Evolutionary conservation across 345 rosid species (phyloP).

Genomic region (Euphorbia pulcherrima): DNA sequence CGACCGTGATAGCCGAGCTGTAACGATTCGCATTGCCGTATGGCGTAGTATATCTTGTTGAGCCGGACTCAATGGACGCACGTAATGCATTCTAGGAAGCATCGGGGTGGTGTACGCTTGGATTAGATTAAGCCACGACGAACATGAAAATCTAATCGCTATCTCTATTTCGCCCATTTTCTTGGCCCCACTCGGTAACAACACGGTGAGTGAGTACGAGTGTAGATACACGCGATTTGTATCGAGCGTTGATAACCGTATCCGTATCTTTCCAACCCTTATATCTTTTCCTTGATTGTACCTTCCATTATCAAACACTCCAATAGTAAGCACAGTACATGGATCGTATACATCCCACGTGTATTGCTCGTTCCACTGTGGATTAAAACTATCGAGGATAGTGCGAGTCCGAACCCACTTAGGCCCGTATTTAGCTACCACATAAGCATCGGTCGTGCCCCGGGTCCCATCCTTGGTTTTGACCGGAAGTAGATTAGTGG

Average conservation of each 20-base stretch:
- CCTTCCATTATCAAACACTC: constrained; percentile 73
- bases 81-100: constrained; percentile 82
- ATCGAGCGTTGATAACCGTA: constrained; percentile 77
- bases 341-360: constrained; percentile 91
- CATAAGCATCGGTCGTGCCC: constrained; percentile 83
- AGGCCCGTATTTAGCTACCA: constrained; percentile 86
- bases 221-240: constrained; percentile 63
- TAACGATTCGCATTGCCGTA: constrained; percentile 80
- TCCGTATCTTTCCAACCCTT: constrained; percentile 59
- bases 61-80: constrained; percentile 61
- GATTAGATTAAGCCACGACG: constrained; percentile 67
- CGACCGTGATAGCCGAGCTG: constrained; percentile 59
- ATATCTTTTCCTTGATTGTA: constrained; percentile 59
- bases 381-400: constrained; percentile 80
- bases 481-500: constrained; percentile 68
- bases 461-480: constrained; percentile 85
- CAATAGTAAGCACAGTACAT: constrained; percentile 72
- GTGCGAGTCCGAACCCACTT: constrained; percentile 89
- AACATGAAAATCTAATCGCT: constrained; percentile 69
- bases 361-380: constrained; percentile 92
- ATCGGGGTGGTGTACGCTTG: constrained; percentile 70
- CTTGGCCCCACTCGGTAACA: constrained; percentile 71
- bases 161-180: constrained; percentile 89
- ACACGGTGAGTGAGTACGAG: constrained; percentile 49
- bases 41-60: constrained; percentile 82